A percentile compares a stretch with the other conserved stretches of the same genome.
Evolutionary conservation across 2,329 filamentous ascomycete species (phyloP).

Genomic region (Penicillium frequentans): DNA sequence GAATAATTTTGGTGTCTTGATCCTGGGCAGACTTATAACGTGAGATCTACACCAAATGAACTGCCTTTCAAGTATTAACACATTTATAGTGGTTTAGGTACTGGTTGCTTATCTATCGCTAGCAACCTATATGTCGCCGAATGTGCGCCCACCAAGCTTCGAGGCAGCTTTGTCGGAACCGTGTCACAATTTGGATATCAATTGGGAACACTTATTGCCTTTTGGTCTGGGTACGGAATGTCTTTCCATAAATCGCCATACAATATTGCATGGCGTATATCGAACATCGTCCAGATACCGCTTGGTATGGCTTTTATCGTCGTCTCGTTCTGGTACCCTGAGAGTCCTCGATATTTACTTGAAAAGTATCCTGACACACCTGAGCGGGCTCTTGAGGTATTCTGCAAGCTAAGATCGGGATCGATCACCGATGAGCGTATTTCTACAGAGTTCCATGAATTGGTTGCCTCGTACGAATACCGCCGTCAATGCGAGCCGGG

Average conservation of each 20-base stretch:
- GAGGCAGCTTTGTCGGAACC: conserved; percentile 40
- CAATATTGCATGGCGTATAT: conserved; percentile 47
- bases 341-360: conserved; percentile 37
- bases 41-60: conserved; percentile 10
- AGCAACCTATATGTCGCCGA: conserved; percentile 46
- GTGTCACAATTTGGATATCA: conserved; percentile 38
- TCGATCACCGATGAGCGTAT: conserved; percentile 31
- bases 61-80: background rate
- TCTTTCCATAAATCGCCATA: conserved; percentile 42
- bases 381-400: conserved; percentile 28
- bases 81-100: conserved; percentile 37
- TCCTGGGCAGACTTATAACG: conserved; percentile 43
- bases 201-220: conserved; percentile 46
- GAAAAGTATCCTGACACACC: conserved; percentile 37
- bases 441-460: conserved; percentile 38
- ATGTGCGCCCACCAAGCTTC: conserved; percentile 40
- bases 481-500: conserved; percentile 32
- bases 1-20: conserved; percentile 43
- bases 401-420: conserved; percentile 35
- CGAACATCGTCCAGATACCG: conserved; percentile 44
- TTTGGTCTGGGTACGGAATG: conserved; percentile 48
- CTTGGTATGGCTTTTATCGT: conserved; percentile 40
- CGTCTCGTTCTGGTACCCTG: conserved; percentile 42
- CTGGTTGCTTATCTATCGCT: conserved; percentile 45
- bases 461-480: conserved; percentile 38